phyloP scores from a whole-genome alignment of 768 basidiomycete species.

The Albatrellus ellisii region DNA sequence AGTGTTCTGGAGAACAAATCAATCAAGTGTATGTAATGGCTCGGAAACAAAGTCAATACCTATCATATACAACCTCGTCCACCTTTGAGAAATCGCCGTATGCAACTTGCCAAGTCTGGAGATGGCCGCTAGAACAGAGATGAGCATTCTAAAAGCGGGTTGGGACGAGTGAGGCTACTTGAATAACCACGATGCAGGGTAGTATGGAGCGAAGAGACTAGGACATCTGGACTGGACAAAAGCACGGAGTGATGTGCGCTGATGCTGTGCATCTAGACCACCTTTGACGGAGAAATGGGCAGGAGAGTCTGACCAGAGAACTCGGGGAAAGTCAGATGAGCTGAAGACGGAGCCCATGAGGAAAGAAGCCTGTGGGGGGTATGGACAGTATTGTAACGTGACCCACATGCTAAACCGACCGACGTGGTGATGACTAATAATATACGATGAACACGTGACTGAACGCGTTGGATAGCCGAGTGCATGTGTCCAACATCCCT shows the following conservation, averaged over 20 bases:
- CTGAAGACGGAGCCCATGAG: slow-evolving; percentile 16
- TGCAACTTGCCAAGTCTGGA: slow-evolving; percentile 50
- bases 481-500: neutral
- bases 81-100: slow-evolving; percentile 45
- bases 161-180: slow-evolving; percentile 12
- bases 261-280: slow-evolving; percentile 11
- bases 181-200: slow-evolving; percentile 21
- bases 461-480: slow-evolving; percentile 11
- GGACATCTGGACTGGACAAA: slow-evolving; percentile 18
- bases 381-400: too few species aligned
- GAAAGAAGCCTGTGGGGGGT: too few species aligned
- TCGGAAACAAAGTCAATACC: slow-evolving; percentile 21
- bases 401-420: too few species aligned
- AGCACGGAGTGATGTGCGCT: slow-evolving; percentile 12
- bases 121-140: slow-evolving; percentile 27
- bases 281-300: slow-evolving; percentile 14
- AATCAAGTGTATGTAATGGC: neutral
- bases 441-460: slow-evolving; percentile 10
- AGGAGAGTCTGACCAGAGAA: slow-evolving; percentile 9
- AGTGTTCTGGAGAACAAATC: slow-evolving; percentile 24
- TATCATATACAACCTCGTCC: slow-evolving; percentile 41
- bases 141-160: neutral
- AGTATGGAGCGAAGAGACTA: slow-evolving; percentile 17
- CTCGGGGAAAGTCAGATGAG: slow-evolving; percentile 10
- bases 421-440: neutral